phyloP scores from a whole-genome alignment of 2,329 filamentous ascomycete genomes.

The Claviceps pusilla region DNA sequence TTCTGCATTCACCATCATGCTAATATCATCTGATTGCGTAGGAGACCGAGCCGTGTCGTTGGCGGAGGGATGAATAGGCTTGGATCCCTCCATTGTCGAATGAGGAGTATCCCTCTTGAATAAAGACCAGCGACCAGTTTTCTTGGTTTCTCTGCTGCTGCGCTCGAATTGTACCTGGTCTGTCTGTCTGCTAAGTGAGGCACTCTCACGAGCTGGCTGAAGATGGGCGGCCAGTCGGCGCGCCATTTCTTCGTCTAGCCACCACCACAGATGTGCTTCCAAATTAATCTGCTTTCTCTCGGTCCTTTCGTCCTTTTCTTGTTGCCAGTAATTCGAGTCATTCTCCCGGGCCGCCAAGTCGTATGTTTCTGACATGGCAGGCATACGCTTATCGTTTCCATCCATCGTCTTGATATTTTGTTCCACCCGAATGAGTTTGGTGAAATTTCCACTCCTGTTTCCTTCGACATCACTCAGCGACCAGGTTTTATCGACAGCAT shows the following conservation, averaged over 20 bases:
- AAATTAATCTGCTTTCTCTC: not conserved
- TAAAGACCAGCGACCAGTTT: slow-evolving; percentile 15
- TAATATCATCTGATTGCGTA: slow-evolving; percentile 13
- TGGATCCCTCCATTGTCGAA: not conserved
- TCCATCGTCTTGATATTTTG: slow-evolving; percentile 6
- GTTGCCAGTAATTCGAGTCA: not conserved
- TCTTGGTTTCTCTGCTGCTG: slow-evolving; percentile 15
- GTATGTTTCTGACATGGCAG: not conserved
- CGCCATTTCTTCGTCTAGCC: slow-evolving; percentile 31
- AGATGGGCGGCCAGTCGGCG: slow-evolving; percentile 28
- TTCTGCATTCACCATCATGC: slow-evolving; percentile 28
- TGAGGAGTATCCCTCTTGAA: slow-evolving; percentile 14
- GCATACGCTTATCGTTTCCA: not conserved
- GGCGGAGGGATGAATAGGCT: not conserved
- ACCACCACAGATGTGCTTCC: slow-evolving; percentile 24
- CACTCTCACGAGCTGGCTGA: slow-evolving; percentile 18
- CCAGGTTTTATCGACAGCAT: slow-evolving; percentile 24
- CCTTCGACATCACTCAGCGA: slow-evolving; percentile 19
- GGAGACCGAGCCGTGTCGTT: not conserved
- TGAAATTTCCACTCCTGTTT: slow-evolving; percentile 15
- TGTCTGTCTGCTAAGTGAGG: slow-evolving; percentile 12
- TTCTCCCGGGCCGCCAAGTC: not conserved
- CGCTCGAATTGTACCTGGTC: slow-evolving; percentile 18
- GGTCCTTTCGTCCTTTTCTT: slow-evolving; percentile 13
- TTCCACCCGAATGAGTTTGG: slow-evolving; percentile 18